These are phyloP conservation scores for Trichoderma erinaceum DNA, from an alignment of 495 filamentous ascomycete genomes.

Conservation along the genomic window DNA sequence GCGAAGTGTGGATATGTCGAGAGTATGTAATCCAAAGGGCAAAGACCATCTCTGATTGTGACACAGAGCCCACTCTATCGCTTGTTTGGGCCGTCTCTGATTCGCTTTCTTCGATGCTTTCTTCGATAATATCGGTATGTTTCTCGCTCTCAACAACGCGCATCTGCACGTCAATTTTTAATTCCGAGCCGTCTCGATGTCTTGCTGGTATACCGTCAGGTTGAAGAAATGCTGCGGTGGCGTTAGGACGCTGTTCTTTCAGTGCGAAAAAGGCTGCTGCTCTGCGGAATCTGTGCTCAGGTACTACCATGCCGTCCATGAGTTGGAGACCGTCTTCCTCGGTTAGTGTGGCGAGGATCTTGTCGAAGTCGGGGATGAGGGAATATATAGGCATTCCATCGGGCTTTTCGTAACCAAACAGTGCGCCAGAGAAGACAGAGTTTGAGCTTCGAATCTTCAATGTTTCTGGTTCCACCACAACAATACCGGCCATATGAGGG, in stretches of 20 bases:
- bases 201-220: slow-evolving; percentile 76
- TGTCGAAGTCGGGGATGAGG: slow-evolving; percentile 82
- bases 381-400: slow-evolving; percentile 72
- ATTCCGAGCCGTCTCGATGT: slow-evolving; percentile 83
- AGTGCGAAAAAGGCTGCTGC: slow-evolving; percentile 77
- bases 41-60: slow-evolving; percentile 74
- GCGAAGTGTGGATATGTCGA: slow-evolving; percentile 74
- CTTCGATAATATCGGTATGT: slow-evolving; percentile 34
- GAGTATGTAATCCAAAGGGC: slow-evolving; percentile 98
- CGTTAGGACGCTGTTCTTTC: slow-evolving; percentile 70
- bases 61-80: slow-evolving; percentile 21
- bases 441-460: slow-evolving; percentile 86
- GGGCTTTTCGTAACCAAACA: slow-evolving; percentile 81
- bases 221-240: slow-evolving; percentile 67
- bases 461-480: slow-evolving; percentile 72
- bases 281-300: slow-evolving; percentile 89
- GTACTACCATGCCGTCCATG: slow-evolving; percentile 91
- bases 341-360: slow-evolving; percentile 68
- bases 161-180: slow-evolving; percentile 92
- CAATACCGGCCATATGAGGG: slow-evolving; percentile 93
- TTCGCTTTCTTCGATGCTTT: slow-evolving; percentile 45
- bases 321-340: slow-evolving; percentile 80
- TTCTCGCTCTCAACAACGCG: slow-evolving; percentile 87
- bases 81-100: slow-evolving; percentile 29
- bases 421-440: slow-evolving; percentile 82